Evolutionary conservation across 2,329 filamentous ascomycete species (phyloP).

Genomic region (Cladosporium sp.): DNA sequence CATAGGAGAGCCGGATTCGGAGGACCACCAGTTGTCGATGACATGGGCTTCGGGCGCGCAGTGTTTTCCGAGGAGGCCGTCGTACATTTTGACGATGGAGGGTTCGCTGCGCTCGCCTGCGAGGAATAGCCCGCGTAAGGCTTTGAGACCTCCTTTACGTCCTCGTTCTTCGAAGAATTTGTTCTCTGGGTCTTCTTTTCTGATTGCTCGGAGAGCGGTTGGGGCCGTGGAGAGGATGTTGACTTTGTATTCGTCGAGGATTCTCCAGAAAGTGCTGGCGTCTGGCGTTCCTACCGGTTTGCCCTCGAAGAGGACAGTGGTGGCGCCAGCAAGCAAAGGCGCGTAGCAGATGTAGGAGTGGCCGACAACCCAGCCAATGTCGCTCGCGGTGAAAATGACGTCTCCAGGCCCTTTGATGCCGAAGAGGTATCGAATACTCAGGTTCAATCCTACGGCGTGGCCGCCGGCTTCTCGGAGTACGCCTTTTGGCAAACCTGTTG

Average conservation of each 20-base stretch:
- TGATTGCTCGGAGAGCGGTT: slow-evolving; percentile 79
- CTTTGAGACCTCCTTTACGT: slow-evolving; percentile 63
- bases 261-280: slow-evolving; percentile 81
- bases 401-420: slow-evolving; percentile 78
- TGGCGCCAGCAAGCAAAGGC: slow-evolving; percentile 76
- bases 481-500: slow-evolving; percentile 77
- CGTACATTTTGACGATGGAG: slow-evolving; percentile 75
- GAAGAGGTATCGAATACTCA: slow-evolving; percentile 79
- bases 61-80: slow-evolving; percentile 63
- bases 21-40: slow-evolving; percentile 72
- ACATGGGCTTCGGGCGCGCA: slow-evolving; percentile 59
- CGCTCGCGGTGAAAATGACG: slow-evolving; percentile 73
- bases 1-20: slow-evolving; percentile 65
- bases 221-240: slow-evolving; percentile 83
- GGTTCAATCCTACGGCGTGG: slow-evolving; percentile 76
- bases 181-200: slow-evolving; percentile 77
- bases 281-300: slow-evolving; percentile 88
- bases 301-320: slow-evolving; percentile 87
- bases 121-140: slow-evolving; percentile 71
- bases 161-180: slow-evolving; percentile 60
- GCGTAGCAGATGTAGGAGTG: slow-evolving; percentile 86
- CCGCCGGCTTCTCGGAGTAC: slow-evolving; percentile 78
- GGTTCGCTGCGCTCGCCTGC: slow-evolving; percentile 89
- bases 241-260: slow-evolving; percentile 78
- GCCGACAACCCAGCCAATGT: slow-evolving; percentile 90